phyloP scores from a whole-genome alignment of 306 rosid species.

The Corylus americana region DNA sequence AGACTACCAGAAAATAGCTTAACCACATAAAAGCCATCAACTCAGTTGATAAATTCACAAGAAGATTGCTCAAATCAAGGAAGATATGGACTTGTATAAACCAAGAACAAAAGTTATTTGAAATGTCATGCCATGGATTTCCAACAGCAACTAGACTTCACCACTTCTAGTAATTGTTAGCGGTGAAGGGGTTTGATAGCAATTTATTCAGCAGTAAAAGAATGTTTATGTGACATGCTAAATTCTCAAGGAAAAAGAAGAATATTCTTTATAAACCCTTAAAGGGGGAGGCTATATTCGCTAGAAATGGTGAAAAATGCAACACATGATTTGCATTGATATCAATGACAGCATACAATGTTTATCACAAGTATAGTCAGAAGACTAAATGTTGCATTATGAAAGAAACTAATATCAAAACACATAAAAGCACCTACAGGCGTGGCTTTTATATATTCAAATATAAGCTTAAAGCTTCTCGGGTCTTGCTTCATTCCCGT shows the following conservation, averaged over 20 bases:
- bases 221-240: background rate
- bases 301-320: background rate
- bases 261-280: background rate
- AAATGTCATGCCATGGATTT: constrained; percentile 2
- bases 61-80: background rate
- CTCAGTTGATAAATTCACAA: background rate
- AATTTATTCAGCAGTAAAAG: background rate
- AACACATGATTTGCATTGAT: background rate
- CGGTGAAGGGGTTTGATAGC: background rate
- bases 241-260: background rate
- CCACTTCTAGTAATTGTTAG: background rate
- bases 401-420: constrained; percentile 13
- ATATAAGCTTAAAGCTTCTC: constrained; percentile 86
- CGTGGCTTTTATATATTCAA: constrained; percentile 92
- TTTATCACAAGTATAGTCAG: constrained; percentile 20
- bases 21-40: background rate
- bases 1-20: no score
- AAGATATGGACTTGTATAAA: background rate
- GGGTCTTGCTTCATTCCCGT: constrained; percentile 58
- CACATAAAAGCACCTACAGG: constrained; percentile 61
- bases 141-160: background rate
- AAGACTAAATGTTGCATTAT: constrained; percentile 1
- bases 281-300: background rate
- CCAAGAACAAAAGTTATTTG: background rate
- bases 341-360: background rate